Conservation (phyloP, 1,284 basidiomycete species). For the Rhodotorula sp. region DNA sequence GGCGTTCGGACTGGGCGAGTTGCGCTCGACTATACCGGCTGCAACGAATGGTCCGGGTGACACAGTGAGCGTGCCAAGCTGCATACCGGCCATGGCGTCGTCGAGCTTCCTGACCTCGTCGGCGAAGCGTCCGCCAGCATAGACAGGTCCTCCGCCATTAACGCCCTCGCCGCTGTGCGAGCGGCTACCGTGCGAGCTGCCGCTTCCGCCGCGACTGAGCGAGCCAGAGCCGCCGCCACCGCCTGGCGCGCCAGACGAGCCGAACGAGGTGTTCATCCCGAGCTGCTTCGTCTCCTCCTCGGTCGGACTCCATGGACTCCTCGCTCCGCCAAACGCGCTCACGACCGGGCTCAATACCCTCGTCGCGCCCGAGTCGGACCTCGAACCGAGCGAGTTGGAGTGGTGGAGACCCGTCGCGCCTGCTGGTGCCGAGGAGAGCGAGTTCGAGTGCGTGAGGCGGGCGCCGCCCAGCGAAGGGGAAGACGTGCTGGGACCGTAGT, state of each 20-base stretch:
- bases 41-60: background rate
- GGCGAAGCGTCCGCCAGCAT: background rate
- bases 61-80: background rate
- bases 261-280: background rate
- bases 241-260: background rate
- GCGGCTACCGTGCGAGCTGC: constrained; percentile 23
- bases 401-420: constrained; percentile 8
- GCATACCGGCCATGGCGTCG: constrained; percentile 25
- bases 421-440: constrained; percentile 15
- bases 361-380: constrained; percentile 7
- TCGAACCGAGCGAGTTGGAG: constrained; percentile 23
- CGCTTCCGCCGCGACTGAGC: constrained; percentile 31
- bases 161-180: background rate
- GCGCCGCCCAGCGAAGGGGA: constrained; percentile 1
- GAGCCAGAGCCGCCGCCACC: constrained; percentile 5
- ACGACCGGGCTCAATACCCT: constrained; percentile 24
- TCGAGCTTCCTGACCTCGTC: constrained; percentile 16
- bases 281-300: constrained; percentile 39
- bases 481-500: constrained; percentile 5
- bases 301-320: constrained; percentile 39
- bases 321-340: constrained; percentile 14
- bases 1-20: background rate
- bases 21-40: constrained; percentile 4
- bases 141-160: background rate
- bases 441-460: constrained; percentile 30